Evolutionary conservation across 345 rosid species (phyloP), one percentile per base, ranked within the genome.

Genomic region (Trapa incisa): DNA sequence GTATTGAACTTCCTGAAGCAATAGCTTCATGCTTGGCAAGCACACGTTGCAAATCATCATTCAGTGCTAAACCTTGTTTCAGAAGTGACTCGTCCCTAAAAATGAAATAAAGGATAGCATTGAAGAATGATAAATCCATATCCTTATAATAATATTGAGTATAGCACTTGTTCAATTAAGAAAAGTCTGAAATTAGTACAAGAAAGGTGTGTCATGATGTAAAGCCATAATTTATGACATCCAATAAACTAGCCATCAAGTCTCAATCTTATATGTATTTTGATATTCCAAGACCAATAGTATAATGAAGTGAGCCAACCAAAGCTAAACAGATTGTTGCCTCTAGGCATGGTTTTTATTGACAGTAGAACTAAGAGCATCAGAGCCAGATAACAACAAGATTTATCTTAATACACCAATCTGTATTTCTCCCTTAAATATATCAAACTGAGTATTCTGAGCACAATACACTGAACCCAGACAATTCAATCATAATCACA

Each of bases 11-110:
- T 76, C 92, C 92, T 29, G 96, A 85, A 77, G 96, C 78, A 74
- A 95, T 77, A 70, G 89, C 76, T 80, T 95, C 96, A 71, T 95
- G 93, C 78, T 81, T 95, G 67, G 90, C 90, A 68, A 95, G 80
- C 69, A 95, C 77, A 66, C 91, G 96, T 76, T 95, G 96, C 96
- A 95, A 78, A 78, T 91, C 97, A 78, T 95, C 99, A 83, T 95
- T 95, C 74, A 91, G 71, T 37, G 93, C 84, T 74, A 95, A 81
- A 70, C 99, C 99, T 80, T 91, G 96, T 74, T 91, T 76, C 67
- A 95, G 79, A 70, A 95, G 85, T 47, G 93, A 86, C 74, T 95
- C 97, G 61, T 95, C 99, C 83, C 99, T 95, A 83, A 67, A 85
- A 22, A 66, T n/a, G 65, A 32, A 39, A 39, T 37, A 53, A 52